Conservation (phyloP, 768 basidiomycete genomes). For the Gloeostereum incarnatum region DNA sequence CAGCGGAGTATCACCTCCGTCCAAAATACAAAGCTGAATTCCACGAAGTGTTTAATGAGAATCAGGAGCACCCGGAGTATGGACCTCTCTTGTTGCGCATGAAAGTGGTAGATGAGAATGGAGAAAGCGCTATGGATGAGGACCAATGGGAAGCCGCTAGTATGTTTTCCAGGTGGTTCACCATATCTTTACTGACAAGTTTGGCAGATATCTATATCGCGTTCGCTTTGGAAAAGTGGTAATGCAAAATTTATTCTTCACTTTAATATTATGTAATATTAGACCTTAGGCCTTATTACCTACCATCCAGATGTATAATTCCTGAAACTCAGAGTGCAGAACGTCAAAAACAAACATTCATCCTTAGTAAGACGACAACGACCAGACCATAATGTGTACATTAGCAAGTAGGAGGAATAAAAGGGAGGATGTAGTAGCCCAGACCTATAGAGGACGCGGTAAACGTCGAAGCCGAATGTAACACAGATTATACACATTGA, state of each 20-base stretch:
- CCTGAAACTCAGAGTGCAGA: neutral
- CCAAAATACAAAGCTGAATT: constrained; percentile 82
- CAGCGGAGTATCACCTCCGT: constrained; percentile 68
- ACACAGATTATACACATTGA: too few relatives aligned
- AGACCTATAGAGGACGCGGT: too few relatives aligned
- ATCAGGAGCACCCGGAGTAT: constrained; percentile 74
- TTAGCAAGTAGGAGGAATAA: neutral
- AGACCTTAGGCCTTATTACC: too few relatives aligned
- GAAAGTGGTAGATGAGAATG: constrained; percentile 82
- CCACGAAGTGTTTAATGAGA: constrained; percentile 79
- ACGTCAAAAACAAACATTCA: neutral
- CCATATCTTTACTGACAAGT: neutral
- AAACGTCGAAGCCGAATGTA: too few relatives aligned
- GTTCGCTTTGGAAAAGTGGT: constrained; percentile 80
- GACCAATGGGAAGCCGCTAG: constrained; percentile 99
- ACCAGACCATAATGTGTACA: neutral
- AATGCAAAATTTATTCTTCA: constrained; percentile 4
- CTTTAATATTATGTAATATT: neutral
- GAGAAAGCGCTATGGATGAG: constrained; percentile 88
- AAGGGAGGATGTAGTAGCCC: neutral
- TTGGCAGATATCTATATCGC: constrained; percentile 82
- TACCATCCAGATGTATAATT: too few relatives aligned
- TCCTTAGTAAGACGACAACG: neutral
- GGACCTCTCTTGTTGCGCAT: constrained; percentile 78
- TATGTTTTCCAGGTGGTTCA: constrained; percentile 32